Evolutionary conservation across 495 filamentous ascomycete species (phyloP), one percentile per base, ranked within the genome.

Genomic region (Apodospora peruviana): DNA sequence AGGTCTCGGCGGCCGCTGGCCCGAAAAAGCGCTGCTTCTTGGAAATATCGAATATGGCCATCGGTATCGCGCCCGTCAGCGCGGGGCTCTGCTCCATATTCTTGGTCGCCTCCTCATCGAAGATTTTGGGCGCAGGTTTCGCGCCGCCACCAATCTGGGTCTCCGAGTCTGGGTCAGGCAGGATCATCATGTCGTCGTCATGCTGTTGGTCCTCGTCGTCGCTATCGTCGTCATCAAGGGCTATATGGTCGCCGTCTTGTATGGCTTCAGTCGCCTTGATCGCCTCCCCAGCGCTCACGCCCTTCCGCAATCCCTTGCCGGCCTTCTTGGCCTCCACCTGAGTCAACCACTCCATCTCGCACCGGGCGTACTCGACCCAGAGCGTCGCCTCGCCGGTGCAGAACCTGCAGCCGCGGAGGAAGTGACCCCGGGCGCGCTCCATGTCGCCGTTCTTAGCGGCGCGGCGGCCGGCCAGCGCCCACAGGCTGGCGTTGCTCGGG

Each of bases 261-360:
- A 48, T 42, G 5, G 43, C 42, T 45, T 62, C 62, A 12, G 58
- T 70, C 22, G 69, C 70, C 43, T 68, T 65, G 50, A 66, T 63
- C 4, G 70, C 64, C 37, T 71, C 65, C 36, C 72, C 51, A 23
- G 63, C 65, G 34, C 52, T 69, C 25, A 53, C 56, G 14, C 61
- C 60, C 48, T 65, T 64, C 11, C 62, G 37, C 29, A 61, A 64
- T 11, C 71, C 69, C 58, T 90, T 85, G 38, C 90, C 73, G 2
- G 81, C 85, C 73, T 76, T 72, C 82, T 80, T 68, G 81, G 77
- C 59, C 37, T 84, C 81, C 56, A 96, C 81, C 62, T 90, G 89
- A 18, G 79, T 81, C 37, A 96, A 71, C 71, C 91, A 96, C 50
- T 91, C 85, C 80, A 95, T 84, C 71, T 98, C 93, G 68, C 95